phyloP scores from a whole-genome alignment of 495 filamentous ascomycete species.

The Tuber brumale region DNA sequence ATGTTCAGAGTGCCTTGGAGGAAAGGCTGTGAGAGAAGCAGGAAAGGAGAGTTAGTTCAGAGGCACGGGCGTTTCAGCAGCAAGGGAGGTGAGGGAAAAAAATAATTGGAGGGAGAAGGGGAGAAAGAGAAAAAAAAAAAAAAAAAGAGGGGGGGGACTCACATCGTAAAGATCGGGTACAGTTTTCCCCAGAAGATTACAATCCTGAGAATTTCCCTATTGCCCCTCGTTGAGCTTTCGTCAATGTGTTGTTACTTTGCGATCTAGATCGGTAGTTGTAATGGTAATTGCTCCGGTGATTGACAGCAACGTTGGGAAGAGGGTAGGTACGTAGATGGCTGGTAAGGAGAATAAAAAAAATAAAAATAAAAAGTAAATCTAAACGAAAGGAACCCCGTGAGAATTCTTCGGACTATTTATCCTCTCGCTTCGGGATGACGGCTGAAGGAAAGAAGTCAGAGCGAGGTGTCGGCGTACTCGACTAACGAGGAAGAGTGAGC shows the following conservation, averaged over 20 bases:
- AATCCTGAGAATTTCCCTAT: not conserved
- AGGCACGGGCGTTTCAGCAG: not conserved
- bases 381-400: not conserved
- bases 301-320: not conserved
- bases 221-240: not conserved
- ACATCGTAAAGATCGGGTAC: not conserved
- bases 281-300: constrained; percentile 1
- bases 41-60: not conserved
- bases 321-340: not conserved
- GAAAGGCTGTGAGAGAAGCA: not conserved
- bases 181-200: not conserved
- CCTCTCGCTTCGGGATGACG: not conserved
- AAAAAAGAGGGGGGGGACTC: not conserved
- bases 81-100: not conserved
- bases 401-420: not conserved
- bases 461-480: not conserved
- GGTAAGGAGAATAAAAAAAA: not conserved
- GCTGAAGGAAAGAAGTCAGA: not conserved
- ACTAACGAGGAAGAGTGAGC: not conserved
- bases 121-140: not conserved
- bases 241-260: not conserved
- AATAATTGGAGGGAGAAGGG: not conserved
- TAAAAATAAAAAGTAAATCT: not conserved
- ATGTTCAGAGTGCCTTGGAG: not conserved
- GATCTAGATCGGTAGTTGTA: not conserved